Evolutionary conservation across 495 filamentous ascomycete genomes (phyloP), one percentile per base, ranked within the genome.

Genomic region (Aspergillus hancockii): DNA sequence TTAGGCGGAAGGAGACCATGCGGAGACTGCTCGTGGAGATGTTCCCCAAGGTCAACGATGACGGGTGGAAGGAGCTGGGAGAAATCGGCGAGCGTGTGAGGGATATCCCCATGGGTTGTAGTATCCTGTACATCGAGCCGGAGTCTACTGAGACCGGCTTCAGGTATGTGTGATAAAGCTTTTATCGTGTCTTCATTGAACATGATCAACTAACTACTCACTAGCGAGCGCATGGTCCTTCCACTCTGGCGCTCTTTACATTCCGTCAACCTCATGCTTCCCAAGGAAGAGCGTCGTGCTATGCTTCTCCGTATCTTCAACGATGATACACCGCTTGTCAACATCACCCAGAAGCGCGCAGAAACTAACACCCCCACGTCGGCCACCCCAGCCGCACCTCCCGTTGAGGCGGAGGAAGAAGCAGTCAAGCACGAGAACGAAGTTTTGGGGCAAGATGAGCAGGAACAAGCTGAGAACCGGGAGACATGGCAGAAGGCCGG

Each of bases 291-390:
- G 49, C 85, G 94, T 31, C 88, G 84, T 34, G 94, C 93, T 8
- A 93, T 97, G 90, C 79, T 97, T 64, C 80, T 97, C 55, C 85
- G 94, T 34, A 80, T 98, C 36, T 98, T 87, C 76, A 92, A 97
- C 65, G 93, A 97, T 59, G 82, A 83, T 22, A 85, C 87, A 2
- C 90, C 88, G 3, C 75, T 97, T 16, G 52, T 76, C 52, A 79
- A 78, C 65, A 69, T 67, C 16, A 75, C 73, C 62, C 73, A 81
- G 25, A 81, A 83, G 70, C 75, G 75, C 49, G 66, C 75, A 46
- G 60, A 54, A 4, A 67, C 54, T 21, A 31, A 67, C 30, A 59
- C 55, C 6, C 58, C 66, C 9, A 55, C 59, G 2, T 31, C 65
- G 16, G 68, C 62, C n/a, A 60, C 63, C 16, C 61, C 58, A 10